Evolutionary conservation across 148 eudicot genomes (phyloP), one percentile per base, ranked within the genome.

Genomic region (Fagopyrum esculentum): DNA sequence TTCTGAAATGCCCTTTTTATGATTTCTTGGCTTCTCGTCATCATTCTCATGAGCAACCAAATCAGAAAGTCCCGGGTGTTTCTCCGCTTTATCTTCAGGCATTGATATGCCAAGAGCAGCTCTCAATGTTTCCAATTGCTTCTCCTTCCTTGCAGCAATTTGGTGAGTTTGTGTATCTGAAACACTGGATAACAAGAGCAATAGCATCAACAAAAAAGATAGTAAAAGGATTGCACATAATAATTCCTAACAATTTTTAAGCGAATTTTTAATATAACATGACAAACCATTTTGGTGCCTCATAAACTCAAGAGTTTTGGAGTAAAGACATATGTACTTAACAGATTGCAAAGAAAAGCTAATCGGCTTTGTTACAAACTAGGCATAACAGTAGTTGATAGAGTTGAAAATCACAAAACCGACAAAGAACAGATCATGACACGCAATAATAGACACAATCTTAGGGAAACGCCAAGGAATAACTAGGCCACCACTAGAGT

Each of bases 131-230:
- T 92, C 99, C 99, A 95, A 84, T 82, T 95, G 89, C 80, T 84
- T 90, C 80, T 95, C 97, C 82, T 95, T 95, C 76, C 89, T 80
- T 47, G 99, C 99, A 11, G 99, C 99, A 60, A 92, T 81, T 81
- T 95, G 99, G 73, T 95, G 99, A 16, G 98, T 90, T 81, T 95
- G 97, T 35, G 99, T 95, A 78, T 89, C 92, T 50, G 99, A 95
- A 50, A 84, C 80, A 78, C 99, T 95, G 86, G 6, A 47, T 59
- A 81, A 46, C 19, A 45, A 45, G 11, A 64, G 45, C 17, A 64
- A 40, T 30, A 11, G 46, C 70, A 64, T 64, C n/a, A 64, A 40
- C 8, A 64, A 64, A 64, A 30, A 35, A 29, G 43, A 6, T 26
- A 43, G 43, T 26, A 35, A 40, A 12, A 9, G 15, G n/a, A 12